These are phyloP conservation scores for Hortaea sp. DNA, from an alignment of 2,329 filamentous ascomycete genomes.

Conservation along the genomic window DNA sequence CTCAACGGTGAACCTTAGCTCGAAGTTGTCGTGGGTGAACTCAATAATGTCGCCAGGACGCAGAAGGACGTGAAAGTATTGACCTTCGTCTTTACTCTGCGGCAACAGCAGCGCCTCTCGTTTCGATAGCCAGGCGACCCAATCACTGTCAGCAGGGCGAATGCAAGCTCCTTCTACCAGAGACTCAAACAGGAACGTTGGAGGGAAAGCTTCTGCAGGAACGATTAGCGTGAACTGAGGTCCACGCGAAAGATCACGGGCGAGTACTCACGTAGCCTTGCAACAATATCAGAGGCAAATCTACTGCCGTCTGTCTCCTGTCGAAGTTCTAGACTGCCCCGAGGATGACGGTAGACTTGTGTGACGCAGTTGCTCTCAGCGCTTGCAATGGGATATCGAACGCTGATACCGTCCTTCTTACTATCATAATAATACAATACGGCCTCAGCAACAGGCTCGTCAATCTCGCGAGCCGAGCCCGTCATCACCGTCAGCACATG, in stretches of 20 bases:
- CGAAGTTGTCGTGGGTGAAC: not conserved
- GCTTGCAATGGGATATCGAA: no score
- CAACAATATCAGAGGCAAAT: not conserved
- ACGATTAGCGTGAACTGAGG: not conserved
- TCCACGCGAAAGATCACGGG: not conserved
- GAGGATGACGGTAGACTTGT: not conserved
- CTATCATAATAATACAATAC: no score
- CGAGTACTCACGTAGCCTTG: not conserved
- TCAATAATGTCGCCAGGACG: not conserved
- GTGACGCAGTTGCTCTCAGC: not conserved
- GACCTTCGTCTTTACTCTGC: not conserved
- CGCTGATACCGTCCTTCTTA: no score
- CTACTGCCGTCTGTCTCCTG: not conserved
- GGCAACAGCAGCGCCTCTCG: not conserved
- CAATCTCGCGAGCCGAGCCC: no score
- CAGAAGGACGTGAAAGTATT: not conserved
- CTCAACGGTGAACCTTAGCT: not conserved
- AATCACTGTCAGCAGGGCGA: not conserved
- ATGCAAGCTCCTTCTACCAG: not conserved
- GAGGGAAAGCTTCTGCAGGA: not conserved
- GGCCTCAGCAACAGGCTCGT: no score
- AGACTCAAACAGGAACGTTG: not conserved
- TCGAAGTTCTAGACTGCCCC: not conserved
- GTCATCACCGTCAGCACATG: no score
- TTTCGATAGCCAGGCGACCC: not conserved